These are phyloP conservation scores for Fulvia fulva DNA, from an alignment of 2,329 filamentous ascomycete genomes.

Conservation along the genomic window DNA sequence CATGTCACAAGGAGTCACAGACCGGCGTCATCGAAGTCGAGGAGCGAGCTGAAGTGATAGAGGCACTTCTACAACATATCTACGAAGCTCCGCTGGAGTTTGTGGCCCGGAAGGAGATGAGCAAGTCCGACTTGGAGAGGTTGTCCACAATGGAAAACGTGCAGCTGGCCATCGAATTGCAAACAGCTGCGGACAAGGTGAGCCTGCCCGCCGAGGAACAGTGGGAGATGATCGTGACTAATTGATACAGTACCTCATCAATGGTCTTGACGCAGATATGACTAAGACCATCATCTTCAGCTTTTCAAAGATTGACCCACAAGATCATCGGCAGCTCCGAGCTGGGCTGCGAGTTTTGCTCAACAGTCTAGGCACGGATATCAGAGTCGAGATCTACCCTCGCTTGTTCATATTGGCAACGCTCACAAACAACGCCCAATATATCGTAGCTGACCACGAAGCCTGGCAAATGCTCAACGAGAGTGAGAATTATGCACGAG, in stretches of 20 bases:
- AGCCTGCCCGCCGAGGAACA: background rate
- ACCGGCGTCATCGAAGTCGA: background rate
- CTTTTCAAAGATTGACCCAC: background rate
- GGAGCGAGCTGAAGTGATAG: background rate
- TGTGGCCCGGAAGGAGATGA: background rate
- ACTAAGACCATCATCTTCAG: background rate
- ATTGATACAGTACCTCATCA: background rate
- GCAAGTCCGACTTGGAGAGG: background rate
- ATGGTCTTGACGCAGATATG: background rate
- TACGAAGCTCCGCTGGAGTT: background rate
- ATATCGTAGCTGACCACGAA: background rate
- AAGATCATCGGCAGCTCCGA: background rate
- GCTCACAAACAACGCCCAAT: background rate
- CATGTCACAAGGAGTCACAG: background rate
- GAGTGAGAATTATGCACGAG: background rate
- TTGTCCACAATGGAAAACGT: background rate
- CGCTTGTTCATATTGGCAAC: background rate
- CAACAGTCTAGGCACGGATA: background rate
- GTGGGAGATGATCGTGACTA: background rate
- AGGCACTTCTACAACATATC: slow-evolving; percentile 1
- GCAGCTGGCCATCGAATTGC: background rate
- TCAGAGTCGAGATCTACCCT: background rate
- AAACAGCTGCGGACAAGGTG: background rate
- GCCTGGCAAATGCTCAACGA: background rate
- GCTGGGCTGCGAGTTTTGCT: background rate